A percentile compares a stretch with the other conserved stretches of the same genome.
phyloP scores from a whole-genome alignment of 169 alveolate genomes.

The Amoebophrya sp. region DNA sequence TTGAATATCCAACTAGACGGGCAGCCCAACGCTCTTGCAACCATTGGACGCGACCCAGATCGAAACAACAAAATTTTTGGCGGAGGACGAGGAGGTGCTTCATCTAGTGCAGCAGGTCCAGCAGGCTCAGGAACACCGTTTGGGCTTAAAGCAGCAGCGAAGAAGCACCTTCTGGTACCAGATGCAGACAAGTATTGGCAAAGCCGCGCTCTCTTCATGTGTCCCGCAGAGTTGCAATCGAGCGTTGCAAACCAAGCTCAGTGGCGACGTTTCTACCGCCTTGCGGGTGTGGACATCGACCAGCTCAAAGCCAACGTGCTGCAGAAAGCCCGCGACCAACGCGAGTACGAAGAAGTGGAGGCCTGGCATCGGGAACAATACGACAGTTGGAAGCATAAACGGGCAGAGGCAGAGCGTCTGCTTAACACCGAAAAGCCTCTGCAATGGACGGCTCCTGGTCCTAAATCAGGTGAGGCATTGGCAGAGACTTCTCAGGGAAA shows the following conservation, averaged over 20 bases:
- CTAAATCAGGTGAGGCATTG: neutral
- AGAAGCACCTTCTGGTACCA: neutral
- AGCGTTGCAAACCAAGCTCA: neutral
- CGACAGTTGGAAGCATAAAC: too few species aligned
- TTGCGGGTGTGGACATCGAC: neutral
- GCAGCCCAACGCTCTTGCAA: neutral
- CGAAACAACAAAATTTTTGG: too few species aligned
- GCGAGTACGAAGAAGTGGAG: neutral
- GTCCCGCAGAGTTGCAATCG: neutral
- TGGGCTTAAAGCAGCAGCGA: neutral
- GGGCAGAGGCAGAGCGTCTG: neutral
- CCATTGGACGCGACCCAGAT: too few species aligned
- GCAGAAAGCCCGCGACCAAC: neutral
- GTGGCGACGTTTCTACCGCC: neutral
- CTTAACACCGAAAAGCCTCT: neutral
- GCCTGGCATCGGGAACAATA: neutral
- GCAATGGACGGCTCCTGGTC: neutral
- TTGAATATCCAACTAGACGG: neutral
- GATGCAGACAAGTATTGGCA: neutral
- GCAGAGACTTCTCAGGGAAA: too few species aligned
- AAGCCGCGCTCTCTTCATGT: neutral
- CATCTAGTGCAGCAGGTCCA: neutral
- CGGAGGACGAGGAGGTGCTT: neutral
- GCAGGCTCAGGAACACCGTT: neutral
- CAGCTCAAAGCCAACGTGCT: neutral